Evolutionary conservation across 177 flowering plant genomes (phyloP).

Genomic region (Telopea speciosissima): DNA sequence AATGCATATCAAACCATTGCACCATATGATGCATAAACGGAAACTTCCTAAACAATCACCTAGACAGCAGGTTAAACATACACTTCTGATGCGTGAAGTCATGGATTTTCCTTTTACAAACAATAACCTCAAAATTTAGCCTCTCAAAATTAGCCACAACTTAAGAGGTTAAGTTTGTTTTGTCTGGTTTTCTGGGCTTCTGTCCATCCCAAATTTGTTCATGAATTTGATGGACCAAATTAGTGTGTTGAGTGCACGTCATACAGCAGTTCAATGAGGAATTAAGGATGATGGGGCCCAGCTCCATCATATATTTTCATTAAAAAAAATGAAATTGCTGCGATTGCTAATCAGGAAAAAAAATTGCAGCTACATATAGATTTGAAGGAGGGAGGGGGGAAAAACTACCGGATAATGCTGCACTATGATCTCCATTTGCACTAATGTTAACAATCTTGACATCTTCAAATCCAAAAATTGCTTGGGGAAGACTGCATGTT

Average conservation of each 20-base stretch:
- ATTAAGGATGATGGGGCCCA: background rate
- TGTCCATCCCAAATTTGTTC: background rate
- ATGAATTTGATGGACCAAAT: background rate
- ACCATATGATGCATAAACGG: background rate
- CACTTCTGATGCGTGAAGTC: background rate
- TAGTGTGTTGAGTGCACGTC: background rate
- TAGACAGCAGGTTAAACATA: background rate
- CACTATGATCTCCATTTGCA: constrained; percentile 94
- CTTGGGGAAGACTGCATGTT: constrained; percentile 45
- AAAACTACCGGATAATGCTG: constrained; percentile 64
- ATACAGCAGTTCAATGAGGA: background rate
- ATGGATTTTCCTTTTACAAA: background rate
- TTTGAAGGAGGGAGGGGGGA: background rate
- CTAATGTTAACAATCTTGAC: constrained; percentile 30
- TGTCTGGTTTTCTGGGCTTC: background rate
- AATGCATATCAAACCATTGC: background rate
- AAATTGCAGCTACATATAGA: too few species aligned
- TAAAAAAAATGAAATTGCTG: too few species aligned
- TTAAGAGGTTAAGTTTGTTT: background rate
- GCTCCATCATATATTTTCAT: background rate
- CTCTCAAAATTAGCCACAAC: background rate
- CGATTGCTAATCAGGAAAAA: too few species aligned
- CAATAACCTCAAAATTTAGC: background rate
- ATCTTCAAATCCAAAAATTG: constrained; percentile 39
- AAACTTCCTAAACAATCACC: background rate